These are phyloP conservation scores for Lactarius akahatsu DNA, from an alignment of 768 basidiomycete genomes.

Conservation along the genomic window DNA sequence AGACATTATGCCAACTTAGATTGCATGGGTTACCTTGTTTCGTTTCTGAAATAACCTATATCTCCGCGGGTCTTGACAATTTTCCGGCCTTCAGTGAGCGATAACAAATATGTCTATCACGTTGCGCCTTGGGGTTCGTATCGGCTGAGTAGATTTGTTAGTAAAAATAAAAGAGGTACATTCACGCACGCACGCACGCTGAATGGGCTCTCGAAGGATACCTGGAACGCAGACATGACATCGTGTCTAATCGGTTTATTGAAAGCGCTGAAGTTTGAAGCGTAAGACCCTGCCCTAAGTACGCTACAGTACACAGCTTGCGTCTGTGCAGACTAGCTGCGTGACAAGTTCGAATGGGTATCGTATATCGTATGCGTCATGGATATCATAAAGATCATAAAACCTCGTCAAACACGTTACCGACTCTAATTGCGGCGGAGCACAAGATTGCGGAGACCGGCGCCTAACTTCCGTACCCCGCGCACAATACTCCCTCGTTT, in stretches of 20 bases:
- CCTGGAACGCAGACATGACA: not conserved
- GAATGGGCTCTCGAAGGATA: too few relatives aligned
- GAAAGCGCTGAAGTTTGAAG: not conserved
- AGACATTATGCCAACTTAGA: not conserved
- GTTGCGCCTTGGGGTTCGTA: not conserved
- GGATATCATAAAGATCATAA: slow-evolving; percentile 1
- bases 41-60: not conserved
- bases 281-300: not conserved
- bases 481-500: slow-evolving; percentile 21
- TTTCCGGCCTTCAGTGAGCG: not conserved
- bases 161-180: too few relatives aligned
- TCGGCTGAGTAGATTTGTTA: not conserved
- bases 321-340: not conserved
- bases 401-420: not conserved
- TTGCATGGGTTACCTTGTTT: not conserved
- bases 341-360: slow-evolving; percentile 7
- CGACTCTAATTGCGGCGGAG: slow-evolving; percentile 11
- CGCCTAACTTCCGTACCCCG: slow-evolving; percentile 21
- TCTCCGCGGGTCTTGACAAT: not conserved
- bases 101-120: too few relatives aligned
- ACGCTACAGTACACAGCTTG: not conserved
- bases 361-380: slow-evolving; percentile 5
- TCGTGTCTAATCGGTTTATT: not conserved
- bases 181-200: too few relatives aligned
- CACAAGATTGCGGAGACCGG: slow-evolving; percentile 22